Evolutionary conservation across 176 grass and related monocot species (phyloP).

Genomic region (Bolboschoenus planiculmis): DNA sequence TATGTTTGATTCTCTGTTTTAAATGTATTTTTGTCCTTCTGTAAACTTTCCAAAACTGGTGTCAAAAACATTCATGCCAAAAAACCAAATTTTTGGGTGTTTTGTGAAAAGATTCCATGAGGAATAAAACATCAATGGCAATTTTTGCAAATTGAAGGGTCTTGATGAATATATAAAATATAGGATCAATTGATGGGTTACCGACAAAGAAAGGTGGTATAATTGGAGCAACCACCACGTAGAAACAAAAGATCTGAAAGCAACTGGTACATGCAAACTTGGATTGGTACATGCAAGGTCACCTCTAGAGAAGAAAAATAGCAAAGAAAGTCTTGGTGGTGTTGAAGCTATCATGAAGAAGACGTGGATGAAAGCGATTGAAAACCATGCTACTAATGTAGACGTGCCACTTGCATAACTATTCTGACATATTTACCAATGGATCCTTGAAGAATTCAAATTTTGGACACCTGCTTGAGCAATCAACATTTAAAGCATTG

Average conservation of each 20-base stretch:
- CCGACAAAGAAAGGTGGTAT: slow-evolving; percentile 15
- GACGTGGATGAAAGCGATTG: slow-evolving; percentile 5
- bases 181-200: neutral
- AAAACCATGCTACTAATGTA: neutral
- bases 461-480: too few relatives aligned
- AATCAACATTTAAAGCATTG: too few relatives aligned
- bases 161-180: neutral
- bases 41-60: neutral
- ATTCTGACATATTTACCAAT: neutral
- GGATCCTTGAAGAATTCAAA: too few relatives aligned
- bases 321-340: neutral
- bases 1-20: neutral
- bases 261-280: slow-evolving; percentile 8
- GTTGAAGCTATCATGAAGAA: neutral
- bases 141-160: neutral
- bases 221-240: neutral
- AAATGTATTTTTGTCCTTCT: neutral
- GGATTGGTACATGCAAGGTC: slow-evolving; percentile 1
- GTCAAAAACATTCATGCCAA: neutral
- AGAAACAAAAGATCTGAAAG: slow-evolving; percentile 15
- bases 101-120: neutral
- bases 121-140: neutral
- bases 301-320: neutral
- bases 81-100: neutral
- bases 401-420: neutral